Conservation (phyloP, 2,329 filamentous ascomycete species). For the Trichoderma cornu-damae region DNA sequence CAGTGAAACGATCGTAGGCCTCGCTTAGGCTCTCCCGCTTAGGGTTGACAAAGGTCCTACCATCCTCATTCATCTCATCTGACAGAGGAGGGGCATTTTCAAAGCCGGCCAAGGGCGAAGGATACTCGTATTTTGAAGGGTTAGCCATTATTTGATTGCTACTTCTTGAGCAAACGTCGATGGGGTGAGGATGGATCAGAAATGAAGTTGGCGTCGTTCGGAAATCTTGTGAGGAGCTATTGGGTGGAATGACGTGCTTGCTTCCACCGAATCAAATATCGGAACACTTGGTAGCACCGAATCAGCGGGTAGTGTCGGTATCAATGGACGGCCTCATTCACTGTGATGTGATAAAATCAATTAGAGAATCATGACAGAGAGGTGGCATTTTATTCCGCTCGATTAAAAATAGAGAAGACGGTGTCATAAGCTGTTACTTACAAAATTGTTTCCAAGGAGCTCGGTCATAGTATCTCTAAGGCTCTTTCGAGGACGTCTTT, state of each 20-base stretch:
- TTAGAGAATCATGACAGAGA: background rate
- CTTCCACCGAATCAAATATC: background rate
- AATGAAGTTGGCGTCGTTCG: background rate
- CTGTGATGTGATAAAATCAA: background rate
- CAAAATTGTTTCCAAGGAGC: background rate
- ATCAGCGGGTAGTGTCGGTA: conserved; percentile 8
- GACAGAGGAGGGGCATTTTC: conserved; percentile 52
- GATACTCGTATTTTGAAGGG: conserved; percentile 8
- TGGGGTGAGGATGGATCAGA: background rate
- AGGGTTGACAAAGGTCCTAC: conserved; percentile 71
- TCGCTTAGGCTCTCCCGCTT: conserved; percentile 55
- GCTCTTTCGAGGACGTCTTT: background rate
- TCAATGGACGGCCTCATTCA: background rate
- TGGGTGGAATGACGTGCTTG: conserved; percentile 7
- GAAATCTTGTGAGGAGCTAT: background rate
- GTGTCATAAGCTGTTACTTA: background rate
- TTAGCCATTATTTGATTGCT: conserved; percentile 10
- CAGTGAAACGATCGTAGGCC: conserved; percentile 64
- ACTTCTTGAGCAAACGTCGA: background rate
- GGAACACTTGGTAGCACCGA: conserved; percentile 4
- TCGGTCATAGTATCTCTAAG: background rate
- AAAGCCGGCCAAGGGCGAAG: conserved; percentile 45
- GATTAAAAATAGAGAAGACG: background rate
- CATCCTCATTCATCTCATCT: conserved; percentile 60
- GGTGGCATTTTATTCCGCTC: background rate